These are phyloP conservation scores for Brasilioporus rufonigricans DNA, from an alignment of 768 basidiomycete species.

Conservation along the genomic window DNA sequence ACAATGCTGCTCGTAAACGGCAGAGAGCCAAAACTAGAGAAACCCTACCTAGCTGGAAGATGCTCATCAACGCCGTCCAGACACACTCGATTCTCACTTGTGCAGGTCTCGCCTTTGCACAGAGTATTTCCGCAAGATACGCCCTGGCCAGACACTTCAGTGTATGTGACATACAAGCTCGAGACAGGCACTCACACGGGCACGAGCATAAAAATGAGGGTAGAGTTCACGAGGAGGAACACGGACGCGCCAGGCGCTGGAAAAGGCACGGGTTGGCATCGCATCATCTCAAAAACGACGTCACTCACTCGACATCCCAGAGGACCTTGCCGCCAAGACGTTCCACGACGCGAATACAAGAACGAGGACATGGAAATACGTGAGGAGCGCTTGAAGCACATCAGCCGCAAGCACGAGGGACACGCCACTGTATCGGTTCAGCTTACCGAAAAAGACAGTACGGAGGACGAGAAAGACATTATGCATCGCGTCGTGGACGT, in stretches of 20 bases:
- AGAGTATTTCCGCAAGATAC: conserved; percentile 35
- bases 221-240: conserved; percentile 49
- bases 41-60: conserved; percentile 51
- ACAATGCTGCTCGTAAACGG: background rate
- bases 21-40: background rate
- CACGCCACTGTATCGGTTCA: background rate
- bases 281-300: background rate
- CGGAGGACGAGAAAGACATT: conserved; percentile 58
- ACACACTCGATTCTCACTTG: conserved; percentile 50
- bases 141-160: conserved; percentile 21
- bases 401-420: background rate
- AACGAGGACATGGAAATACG: conserved; percentile 49
- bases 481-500: conserved; percentile 32
- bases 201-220: conserved; percentile 31
- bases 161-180: background rate
- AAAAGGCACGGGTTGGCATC: background rate
- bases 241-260: conserved; percentile 48
- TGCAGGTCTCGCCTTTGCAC: conserved; percentile 38
- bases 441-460: conserved; percentile 56
- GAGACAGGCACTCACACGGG: conserved; percentile 26
- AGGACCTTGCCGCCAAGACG: conserved; percentile 37
- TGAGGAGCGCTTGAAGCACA: conserved; percentile 35
- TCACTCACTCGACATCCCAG: conserved; percentile 38
- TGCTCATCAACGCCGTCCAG: conserved; percentile 51
- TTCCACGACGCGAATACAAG: conserved; percentile 62